Conservation (phyloP, 306 rosid genomes). For the Acmispon strigosus region DNA sequence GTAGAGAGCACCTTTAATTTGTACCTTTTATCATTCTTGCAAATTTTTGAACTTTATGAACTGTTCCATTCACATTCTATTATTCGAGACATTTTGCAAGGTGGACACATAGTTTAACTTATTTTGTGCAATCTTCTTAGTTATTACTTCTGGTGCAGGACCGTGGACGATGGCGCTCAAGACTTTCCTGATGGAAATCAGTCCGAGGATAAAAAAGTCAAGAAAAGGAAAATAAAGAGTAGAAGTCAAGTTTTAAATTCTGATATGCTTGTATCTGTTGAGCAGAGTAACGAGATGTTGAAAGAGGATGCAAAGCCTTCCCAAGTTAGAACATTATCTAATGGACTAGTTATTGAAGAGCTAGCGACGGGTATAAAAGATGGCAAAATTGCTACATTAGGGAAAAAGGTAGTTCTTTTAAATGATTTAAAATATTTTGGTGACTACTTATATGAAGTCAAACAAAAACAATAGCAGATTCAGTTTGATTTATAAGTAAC, state of each 20-base stretch:
- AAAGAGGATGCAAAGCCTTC: conserved; percentile 26
- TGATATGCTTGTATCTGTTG: conserved; percentile 24
- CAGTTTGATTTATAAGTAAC: conserved; percentile 8
- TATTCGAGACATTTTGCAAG: background rate
- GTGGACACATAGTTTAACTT: background rate
- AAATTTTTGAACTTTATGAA: background rate
- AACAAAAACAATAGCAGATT: background rate
- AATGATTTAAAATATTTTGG: conserved; percentile 9
- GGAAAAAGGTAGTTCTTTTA: conserved; percentile 54
- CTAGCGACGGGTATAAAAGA: conserved; percentile 52
- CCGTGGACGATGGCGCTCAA: conserved; percentile 11
- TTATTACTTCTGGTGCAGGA: conserved; percentile 32
- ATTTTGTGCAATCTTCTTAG: conserved; percentile 14
- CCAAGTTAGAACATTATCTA: conserved; percentile 42
- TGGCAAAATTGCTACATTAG: conserved; percentile 58
- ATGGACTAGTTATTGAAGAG: conserved; percentile 55
- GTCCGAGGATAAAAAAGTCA: conserved; percentile 33
- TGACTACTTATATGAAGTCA: background rate
- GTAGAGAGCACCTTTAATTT: background rate
- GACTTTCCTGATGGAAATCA: conserved; percentile 33
- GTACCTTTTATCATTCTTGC: background rate
- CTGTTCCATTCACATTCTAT: background rate
- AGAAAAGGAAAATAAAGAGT: conserved; percentile 54
- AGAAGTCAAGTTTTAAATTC: conserved; percentile 31
- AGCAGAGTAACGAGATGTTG: conserved; percentile 17